Conservation (phyloP, 768 basidiomycete genomes). For the Rhodosporidiobolus sp. region DNA sequence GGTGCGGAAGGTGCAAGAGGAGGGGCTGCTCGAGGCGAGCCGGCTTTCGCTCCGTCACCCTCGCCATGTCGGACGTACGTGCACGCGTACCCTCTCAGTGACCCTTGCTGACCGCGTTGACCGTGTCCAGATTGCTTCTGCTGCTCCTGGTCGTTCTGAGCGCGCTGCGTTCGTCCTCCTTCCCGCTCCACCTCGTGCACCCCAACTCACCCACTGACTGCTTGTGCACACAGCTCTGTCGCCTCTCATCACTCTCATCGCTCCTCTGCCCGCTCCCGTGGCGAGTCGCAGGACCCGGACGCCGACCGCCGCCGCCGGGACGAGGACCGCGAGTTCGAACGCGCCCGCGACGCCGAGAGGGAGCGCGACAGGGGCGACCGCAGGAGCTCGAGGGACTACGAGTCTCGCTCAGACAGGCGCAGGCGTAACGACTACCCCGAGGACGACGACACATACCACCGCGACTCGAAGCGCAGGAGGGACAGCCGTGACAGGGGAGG, state of each 20-base stretch:
- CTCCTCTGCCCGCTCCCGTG: constrained; percentile 5
- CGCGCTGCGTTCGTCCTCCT: constrained; percentile 13
- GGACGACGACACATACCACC: constrained; percentile 37
- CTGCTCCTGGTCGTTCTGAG: constrained; percentile 7
- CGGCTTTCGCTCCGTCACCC: too few species aligned
- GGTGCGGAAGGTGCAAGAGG: too few species aligned
- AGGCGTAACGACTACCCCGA: constrained; percentile 20
- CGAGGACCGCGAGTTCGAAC: constrained; percentile 40
- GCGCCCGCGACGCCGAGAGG: constrained; percentile 38
- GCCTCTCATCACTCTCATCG: constrained; percentile 24
- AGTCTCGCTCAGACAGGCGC: background rate
- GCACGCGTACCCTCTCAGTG: background rate
- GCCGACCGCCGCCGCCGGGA: constrained; percentile 43
- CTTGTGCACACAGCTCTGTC: background rate
- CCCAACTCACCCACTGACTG: background rate
- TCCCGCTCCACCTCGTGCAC: background rate
- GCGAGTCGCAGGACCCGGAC: background rate
- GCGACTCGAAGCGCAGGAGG: constrained; percentile 46
- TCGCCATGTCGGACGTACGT: background rate
- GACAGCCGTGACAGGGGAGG: constrained; percentile 41
- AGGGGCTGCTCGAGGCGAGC: too few species aligned
- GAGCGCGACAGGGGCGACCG: constrained; percentile 60
- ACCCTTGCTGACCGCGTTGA: too few species aligned
- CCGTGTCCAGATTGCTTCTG: background rate
- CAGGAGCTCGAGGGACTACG: constrained; percentile 66